These are phyloP conservation scores for Scedosporium aurantiacum DNA, from an alignment of 2,329 filamentous ascomycete species.

Conservation along the genomic window DNA sequence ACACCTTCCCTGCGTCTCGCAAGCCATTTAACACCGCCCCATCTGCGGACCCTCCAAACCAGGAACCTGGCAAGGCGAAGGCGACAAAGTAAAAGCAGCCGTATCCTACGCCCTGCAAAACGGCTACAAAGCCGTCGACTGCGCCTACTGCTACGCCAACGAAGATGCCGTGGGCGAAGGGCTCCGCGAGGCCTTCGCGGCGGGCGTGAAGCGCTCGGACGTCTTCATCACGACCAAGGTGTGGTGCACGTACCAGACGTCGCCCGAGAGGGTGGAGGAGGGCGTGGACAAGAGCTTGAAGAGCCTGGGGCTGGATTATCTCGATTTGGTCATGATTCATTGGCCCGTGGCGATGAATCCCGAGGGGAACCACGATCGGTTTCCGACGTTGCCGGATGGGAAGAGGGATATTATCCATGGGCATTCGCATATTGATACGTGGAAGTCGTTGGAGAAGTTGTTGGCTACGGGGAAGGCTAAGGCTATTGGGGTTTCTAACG, in stretches of 20 bases:
- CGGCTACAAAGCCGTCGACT: conserved; percentile 54
- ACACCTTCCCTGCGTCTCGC: not conserved
- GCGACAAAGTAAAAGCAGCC: conserved; percentile 46
- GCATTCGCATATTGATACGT: conserved; percentile 65
- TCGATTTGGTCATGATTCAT: conserved; percentile 74
- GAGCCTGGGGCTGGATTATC: conserved; percentile 64
- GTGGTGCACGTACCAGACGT: conserved; percentile 67
- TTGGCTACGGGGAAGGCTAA: conserved; percentile 45
- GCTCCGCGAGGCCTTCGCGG: conserved; percentile 58
- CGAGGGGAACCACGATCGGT: conserved; percentile 60
- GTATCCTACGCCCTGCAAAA: conserved; percentile 46
- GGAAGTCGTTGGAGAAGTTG: conserved; percentile 64
- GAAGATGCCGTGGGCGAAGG: conserved; percentile 75
- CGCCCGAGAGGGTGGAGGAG: conserved; percentile 43
- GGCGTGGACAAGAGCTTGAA: conserved; percentile 63
- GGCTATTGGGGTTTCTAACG: conserved; percentile 45
- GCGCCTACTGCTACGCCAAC: conserved; percentile 68
- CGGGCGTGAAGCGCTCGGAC: conserved; percentile 64
- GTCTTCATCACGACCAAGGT: conserved; percentile 79
- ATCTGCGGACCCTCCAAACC: conserved; percentile 1
- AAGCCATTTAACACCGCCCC: conserved; percentile 7
- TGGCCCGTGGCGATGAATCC: conserved; percentile 78
- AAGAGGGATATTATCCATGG: conserved; percentile 58
- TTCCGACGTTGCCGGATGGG: conserved; percentile 66
- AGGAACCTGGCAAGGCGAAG: conserved; percentile 56